Evolutionary conservation across 2,329 filamentous ascomycete species (phyloP).

Genomic region (Aureobasidium vineae): DNA sequence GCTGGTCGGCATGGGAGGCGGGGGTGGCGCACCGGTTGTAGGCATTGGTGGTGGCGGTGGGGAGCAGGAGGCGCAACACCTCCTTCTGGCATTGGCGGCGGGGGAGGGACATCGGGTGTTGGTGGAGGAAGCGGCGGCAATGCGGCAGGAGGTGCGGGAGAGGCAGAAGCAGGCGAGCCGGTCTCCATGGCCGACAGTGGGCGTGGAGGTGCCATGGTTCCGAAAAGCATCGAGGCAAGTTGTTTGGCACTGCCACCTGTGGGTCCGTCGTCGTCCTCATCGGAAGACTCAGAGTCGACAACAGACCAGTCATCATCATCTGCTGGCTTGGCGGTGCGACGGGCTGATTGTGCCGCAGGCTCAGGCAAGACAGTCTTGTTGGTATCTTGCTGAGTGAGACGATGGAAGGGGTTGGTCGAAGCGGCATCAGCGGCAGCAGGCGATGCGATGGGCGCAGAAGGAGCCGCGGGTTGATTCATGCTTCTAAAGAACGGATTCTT

Average conservation of each 20-base stretch:
- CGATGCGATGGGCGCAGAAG: slow-evolving; percentile 40
- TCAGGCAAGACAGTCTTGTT: slow-evolving; percentile 51
- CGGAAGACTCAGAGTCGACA: slow-evolving; percentile 69
- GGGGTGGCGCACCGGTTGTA: slow-evolving; percentile 44
- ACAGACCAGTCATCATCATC: slow-evolving; percentile 78
- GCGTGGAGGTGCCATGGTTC: slow-evolving; percentile 91
- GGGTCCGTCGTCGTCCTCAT: slow-evolving; percentile 73
- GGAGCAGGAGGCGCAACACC: slow-evolving; percentile 30
- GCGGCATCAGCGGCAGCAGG: slow-evolving; percentile 43
- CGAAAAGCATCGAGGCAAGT: slow-evolving; percentile 90
- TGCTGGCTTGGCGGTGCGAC: slow-evolving; percentile 55
- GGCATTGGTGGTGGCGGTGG: slow-evolving; percentile 51
- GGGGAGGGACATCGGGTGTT: slow-evolving; percentile 42
- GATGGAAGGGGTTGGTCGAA: slow-evolving; percentile 96
- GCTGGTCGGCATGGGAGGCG: slow-evolving; percentile 43
- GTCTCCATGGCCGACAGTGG: slow-evolving; percentile 76
- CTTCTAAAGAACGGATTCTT: slow-evolving; percentile 95
- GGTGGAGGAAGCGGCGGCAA: slow-evolving; percentile 40
- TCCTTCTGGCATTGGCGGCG: slow-evolving; percentile 35
- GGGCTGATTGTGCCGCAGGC: slow-evolving; percentile 46
- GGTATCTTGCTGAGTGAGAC: slow-evolving; percentile 65
- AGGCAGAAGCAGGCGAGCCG: slow-evolving; percentile 41
- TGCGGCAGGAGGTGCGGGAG: slow-evolving; percentile 47
- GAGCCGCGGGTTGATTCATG: slow-evolving; percentile 60
- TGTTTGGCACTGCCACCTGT: slow-evolving; percentile 84